phyloP scores from a whole-genome alignment of 2,329 filamentous ascomycete species.

The Chalaropsis ovoidea region DNA sequence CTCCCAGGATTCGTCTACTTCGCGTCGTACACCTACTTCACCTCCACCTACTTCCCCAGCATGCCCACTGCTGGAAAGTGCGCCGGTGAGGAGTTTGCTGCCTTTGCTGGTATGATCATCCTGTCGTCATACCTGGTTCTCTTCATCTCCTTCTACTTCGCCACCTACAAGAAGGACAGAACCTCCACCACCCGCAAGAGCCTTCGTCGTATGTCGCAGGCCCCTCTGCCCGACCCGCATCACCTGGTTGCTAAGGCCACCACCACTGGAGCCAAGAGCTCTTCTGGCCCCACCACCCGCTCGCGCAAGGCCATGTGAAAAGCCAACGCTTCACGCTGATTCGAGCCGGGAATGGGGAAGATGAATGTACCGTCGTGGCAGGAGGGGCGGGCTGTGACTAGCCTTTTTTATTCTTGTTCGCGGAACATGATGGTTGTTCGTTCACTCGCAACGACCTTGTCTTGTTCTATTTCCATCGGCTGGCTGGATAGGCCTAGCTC shows the following conservation, averaged over 20 bases:
- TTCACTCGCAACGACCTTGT: background rate
- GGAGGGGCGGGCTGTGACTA: background rate
- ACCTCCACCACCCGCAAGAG: slow-evolving; percentile 69
- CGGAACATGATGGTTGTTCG: slow-evolving; percentile 3
- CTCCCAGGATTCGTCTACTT: slow-evolving; percentile 86
- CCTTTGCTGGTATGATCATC: slow-evolving; percentile 82
- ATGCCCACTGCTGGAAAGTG: slow-evolving; percentile 78
- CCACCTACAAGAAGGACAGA: slow-evolving; percentile 88
- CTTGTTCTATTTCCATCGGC: background rate
- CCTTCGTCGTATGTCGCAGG: slow-evolving; percentile 55
- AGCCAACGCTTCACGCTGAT: background rate
- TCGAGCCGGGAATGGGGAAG: background rate
- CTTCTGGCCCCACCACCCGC: slow-evolving; percentile 51
- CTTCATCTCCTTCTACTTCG: slow-evolving; percentile 98
- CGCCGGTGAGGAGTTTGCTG: slow-evolving; percentile 93
- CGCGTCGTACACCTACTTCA: slow-evolving; percentile 97
- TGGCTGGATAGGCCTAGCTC: background rate
- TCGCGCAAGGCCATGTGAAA: slow-evolving; percentile 52
- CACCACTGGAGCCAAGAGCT: slow-evolving; percentile 40
- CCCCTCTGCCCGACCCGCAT: slow-evolving; percentile 70
- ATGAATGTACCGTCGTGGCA: background rate
- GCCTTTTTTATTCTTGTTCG: background rate
- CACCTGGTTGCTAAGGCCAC: slow-evolving; percentile 36
- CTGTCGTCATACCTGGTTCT: slow-evolving; percentile 91
- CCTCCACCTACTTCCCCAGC: slow-evolving; percentile 76